Base-by-base conservation (phyloP, 225 moss, liverwort and hornwort species). In the Anthoceros angustus region DNA sequence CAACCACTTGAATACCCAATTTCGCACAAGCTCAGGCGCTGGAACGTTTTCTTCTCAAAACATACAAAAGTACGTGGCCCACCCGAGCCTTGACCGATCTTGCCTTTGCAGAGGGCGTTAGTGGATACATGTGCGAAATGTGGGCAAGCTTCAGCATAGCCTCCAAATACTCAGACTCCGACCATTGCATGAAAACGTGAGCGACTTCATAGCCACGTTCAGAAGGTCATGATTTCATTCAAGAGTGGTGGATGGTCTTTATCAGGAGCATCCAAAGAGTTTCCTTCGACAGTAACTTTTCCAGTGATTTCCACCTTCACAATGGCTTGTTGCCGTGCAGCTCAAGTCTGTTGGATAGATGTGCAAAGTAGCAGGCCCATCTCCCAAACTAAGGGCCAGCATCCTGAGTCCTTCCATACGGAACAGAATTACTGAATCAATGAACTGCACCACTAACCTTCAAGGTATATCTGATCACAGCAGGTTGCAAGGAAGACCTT, bases 401-500 rank as follows among this genome's bases (percentile, higher is more conserved):
- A 7, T 8, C 12, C 4, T 50, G 49, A 50, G 15, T 50, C 9
- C 9, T 14, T 50, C 16, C 15, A 14, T 7, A 4, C 9, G 16
- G 6, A 5, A 50, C 49, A 50, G 49, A 50, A 50, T 14, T 16
- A 50, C 49, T 7, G 49, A 50, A 7, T 14, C 16, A 8, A 43
- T 43, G 43, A 12, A 7, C 12, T 8, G 26, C 26, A 40, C 9
- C 48, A 60, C 46, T 68, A 68, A 74, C 74, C 74, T 69, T 69
- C 69, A 41, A 69, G 14, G 10, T 40, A 24, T 41, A 48, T 39
- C 42, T 62, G 40, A 39, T 74, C 70, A 65, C 39, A 65, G 41
- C 74, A 74, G 64, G 69, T 70, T 9, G 74, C 74, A 23, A 74
- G 65, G 9, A 74, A 65, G 38, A 74, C 74, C 70, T n/a, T 74